phyloP scores from a whole-genome alignment of 139 green algal species.

The Dunaliella sp. region DNA sequence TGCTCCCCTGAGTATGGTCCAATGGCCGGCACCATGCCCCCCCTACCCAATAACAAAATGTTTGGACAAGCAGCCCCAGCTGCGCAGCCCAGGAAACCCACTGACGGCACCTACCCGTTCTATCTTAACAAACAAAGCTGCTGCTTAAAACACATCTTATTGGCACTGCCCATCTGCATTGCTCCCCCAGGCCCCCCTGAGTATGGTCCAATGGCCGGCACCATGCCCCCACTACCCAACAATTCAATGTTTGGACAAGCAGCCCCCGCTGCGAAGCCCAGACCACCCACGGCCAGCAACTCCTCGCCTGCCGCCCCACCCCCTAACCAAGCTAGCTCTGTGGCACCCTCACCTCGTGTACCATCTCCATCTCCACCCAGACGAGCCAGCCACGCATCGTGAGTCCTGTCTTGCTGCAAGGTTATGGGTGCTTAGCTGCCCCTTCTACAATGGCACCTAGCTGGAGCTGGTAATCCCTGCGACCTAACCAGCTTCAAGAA shows the following conservation, averaged over 20 bases:
- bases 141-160: no score
- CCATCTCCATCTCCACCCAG: neutral
- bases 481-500: no score
- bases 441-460: no score
- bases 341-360: neutral
- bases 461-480: no score
- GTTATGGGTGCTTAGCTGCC: no score
- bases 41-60: neutral
- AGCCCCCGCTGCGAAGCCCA: neutral
- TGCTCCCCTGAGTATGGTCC: neutral
- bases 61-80: neutral
- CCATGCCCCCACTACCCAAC: neutral
- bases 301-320: neutral
- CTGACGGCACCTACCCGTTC: no score
- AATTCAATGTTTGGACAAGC: neutral
- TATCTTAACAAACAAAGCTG: no score
- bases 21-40: neutral
- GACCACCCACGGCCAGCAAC: neutral
- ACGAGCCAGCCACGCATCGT: no score
- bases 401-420: no score
- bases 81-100: neutral
- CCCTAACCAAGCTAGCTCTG: neutral
- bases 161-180: no score
- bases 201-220: neutral
- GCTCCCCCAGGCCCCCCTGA: no score